Evolutionary conservation across 1,139 yeast genomes (phyloP).

Genomic region (Geotrichum cucujoidarum): DNA sequence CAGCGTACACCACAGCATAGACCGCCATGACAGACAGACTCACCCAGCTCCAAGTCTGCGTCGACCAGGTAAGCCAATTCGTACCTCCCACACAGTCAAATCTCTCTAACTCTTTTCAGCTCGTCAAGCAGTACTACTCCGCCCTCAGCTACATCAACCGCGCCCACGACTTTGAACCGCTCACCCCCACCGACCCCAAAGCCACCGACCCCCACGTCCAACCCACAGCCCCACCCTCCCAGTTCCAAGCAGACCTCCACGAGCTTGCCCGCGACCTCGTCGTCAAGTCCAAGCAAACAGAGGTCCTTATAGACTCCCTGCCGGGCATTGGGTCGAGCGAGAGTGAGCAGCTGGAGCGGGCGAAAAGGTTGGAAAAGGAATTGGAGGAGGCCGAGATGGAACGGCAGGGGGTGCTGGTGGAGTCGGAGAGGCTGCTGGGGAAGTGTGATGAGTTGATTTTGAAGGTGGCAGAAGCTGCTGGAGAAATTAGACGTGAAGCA

Average conservation of each 20-base stretch:
- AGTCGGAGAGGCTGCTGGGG: slow-evolving; percentile 59
- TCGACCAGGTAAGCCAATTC: slow-evolving; percentile 55
- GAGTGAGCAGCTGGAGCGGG: slow-evolving; percentile 61
- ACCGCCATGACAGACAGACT: slow-evolving; percentile 58
- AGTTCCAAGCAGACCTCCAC: slow-evolving; percentile 32
- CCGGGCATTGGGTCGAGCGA: slow-evolving; percentile 93
- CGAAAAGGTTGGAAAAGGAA: slow-evolving; percentile 60
- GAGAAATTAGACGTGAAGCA: slow-evolving; percentile 30
- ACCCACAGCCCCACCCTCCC: not conserved
- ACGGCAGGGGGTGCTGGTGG: slow-evolving; percentile 52
- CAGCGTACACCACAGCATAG: not conserved
- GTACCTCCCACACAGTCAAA: slow-evolving; percentile 1
- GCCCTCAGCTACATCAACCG: slow-evolving; percentile 80
- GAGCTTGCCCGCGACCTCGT: slow-evolving; percentile 76
- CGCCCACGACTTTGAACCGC: slow-evolving; percentile 56
- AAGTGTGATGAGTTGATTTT: slow-evolving; percentile 68
- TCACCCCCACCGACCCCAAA: slow-evolving; percentile 45
- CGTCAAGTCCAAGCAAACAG: slow-evolving; percentile 78
- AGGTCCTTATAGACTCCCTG: slow-evolving; percentile 75
- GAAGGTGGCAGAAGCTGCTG: slow-evolving; percentile 52
- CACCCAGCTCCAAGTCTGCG: slow-evolving; percentile 85
- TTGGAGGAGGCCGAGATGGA: slow-evolving; percentile 57
- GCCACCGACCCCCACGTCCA: slow-evolving; percentile 46
- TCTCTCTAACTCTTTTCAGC: slow-evolving; percentile 30
- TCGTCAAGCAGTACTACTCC: slow-evolving; percentile 87